phyloP scores from a whole-genome alignment of 2,329 filamentous ascomycete genomes.

The Talaromyces sp. region DNA sequence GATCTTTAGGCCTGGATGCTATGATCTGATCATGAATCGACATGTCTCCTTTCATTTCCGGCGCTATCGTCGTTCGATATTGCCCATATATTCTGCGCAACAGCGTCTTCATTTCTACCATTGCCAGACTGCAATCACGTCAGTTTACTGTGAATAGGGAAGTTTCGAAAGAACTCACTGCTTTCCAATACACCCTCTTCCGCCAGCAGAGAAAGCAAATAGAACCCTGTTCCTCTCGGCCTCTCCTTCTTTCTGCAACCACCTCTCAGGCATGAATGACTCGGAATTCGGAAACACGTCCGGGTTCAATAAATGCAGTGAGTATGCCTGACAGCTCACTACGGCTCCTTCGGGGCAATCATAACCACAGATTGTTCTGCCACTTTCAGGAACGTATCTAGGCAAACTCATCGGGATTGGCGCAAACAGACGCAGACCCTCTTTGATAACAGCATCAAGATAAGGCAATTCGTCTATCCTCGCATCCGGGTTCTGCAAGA shows the following conservation, averaged over 20 bases:
- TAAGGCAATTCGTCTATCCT: slow-evolving; percentile 44
- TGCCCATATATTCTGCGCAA: slow-evolving; percentile 58
- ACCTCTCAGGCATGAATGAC: slow-evolving; percentile 30
- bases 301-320: slow-evolving; percentile 29
- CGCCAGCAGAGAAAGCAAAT: slow-evolving; percentile 63
- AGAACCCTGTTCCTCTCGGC: slow-evolving; percentile 49
- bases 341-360: slow-evolving; percentile 31
- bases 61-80: slow-evolving; percentile 49
- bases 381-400: slow-evolving; percentile 35
- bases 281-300: slow-evolving; percentile 28
- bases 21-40: slow-evolving; percentile 63
- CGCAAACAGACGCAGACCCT: slow-evolving; percentile 55
- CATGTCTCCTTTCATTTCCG: slow-evolving; percentile 57
- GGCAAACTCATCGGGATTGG: slow-evolving; percentile 51
- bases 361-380: slow-evolving; percentile 39
- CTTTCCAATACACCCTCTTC: slow-evolving; percentile 51
- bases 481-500: slow-evolving; percentile 37
- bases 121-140: slow-evolving; percentile 48
- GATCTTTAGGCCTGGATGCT: slow-evolving; percentile 57
- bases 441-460: slow-evolving; percentile 59
- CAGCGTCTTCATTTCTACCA: slow-evolving; percentile 64
- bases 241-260: slow-evolving; percentile 29
- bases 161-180: slow-evolving; percentile 48
- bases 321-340: slow-evolving; percentile 37
- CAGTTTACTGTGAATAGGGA: neutral